These are phyloP conservation scores for Cryptosporidium xiaoi DNA, from an alignment of 169 alveolate genomes.

Conservation along the genomic window DNA sequence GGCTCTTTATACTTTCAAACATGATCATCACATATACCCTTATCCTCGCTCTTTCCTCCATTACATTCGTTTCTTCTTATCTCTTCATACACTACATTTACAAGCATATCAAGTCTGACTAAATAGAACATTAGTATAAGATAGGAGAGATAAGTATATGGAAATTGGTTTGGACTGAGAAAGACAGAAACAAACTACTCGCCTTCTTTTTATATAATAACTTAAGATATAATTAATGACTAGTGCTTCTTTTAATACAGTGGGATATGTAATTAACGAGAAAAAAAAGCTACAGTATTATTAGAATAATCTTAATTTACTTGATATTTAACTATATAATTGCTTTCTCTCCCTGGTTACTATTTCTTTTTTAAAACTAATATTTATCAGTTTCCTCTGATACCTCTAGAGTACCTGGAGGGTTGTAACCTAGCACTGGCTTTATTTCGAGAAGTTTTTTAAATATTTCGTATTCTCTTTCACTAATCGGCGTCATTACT, in stretches of 20 bases:
- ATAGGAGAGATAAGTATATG: not conserved
- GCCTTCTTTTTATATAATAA: not conserved
- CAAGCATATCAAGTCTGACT: conserved; percentile 65
- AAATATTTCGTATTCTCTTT: conserved; percentile 34
- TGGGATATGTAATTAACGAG: no score
- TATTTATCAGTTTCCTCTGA: not conserved
- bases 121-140: not conserved
- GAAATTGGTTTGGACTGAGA: not conserved
- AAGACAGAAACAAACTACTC: not conserved
- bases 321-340: no score
- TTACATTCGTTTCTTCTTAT: conserved; percentile 57
- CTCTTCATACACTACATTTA: conserved; percentile 52
- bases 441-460: conserved; percentile 20
- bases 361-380: conserved; percentile 5
- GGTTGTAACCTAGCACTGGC: conserved; percentile 27
- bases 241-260: no score
- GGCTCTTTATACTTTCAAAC: conserved; percentile 44
- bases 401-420: conserved; percentile 39
- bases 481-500: conserved; percentile 7
- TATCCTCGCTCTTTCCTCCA: conserved; percentile 16
- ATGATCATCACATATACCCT: conserved; percentile 38
- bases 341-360: not conserved
- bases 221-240: not conserved
- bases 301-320: no score
- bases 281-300: no score